A percentile compares a stretch with the other conserved stretches of the same genome.
Conservation (phyloP, 805 yeast species). For the Kockiozyma suomiensis region DNA sequence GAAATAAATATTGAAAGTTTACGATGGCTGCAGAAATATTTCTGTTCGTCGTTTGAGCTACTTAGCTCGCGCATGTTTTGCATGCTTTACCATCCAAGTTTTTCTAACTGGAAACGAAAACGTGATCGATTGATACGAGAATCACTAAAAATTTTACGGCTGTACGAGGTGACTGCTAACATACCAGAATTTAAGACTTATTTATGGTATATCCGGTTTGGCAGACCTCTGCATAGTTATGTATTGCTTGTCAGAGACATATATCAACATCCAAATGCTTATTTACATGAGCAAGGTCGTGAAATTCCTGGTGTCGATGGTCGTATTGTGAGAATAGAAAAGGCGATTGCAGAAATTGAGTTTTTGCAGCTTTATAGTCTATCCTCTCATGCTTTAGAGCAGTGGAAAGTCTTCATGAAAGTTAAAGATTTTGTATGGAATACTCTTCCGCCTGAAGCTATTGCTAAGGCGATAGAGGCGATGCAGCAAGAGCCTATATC, state of each 20-base stretch:
- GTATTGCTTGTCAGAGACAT: constrained; percentile 19
- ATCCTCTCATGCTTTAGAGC: constrained; percentile 4
- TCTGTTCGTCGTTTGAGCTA: background rate
- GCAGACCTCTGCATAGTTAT: constrained; percentile 17
- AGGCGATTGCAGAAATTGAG: constrained; percentile 4
- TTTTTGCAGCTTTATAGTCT: constrained; percentile 1
- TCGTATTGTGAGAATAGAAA: constrained; percentile 10
- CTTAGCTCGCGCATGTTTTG: constrained; percentile 7
- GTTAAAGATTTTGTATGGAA: constrained; percentile 16
- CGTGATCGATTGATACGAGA: constrained; percentile 5
- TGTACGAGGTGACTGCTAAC: background rate
- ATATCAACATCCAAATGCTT: constrained; percentile 9
- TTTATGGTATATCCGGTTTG: constrained; percentile 17
- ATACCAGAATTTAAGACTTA: background rate
- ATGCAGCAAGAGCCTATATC: background rate
- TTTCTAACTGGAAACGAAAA: constrained; percentile 1
- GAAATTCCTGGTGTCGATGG: constrained; percentile 11
- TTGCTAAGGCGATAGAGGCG: background rate
- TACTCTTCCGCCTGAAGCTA: constrained; percentile 9
- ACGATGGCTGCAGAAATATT: constrained; percentile 4
- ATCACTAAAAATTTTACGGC: constrained; percentile 18
- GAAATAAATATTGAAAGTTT: background rate
- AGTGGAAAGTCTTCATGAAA: constrained; percentile 18
- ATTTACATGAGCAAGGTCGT: constrained; percentile 7
- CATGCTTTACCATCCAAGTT: constrained; percentile 15